A percentile compares a stretch with the other conserved stretches of the same genome.
phyloP scores from a whole-genome alignment of 345 rosid genomes.

The Gossypium australe region DNA sequence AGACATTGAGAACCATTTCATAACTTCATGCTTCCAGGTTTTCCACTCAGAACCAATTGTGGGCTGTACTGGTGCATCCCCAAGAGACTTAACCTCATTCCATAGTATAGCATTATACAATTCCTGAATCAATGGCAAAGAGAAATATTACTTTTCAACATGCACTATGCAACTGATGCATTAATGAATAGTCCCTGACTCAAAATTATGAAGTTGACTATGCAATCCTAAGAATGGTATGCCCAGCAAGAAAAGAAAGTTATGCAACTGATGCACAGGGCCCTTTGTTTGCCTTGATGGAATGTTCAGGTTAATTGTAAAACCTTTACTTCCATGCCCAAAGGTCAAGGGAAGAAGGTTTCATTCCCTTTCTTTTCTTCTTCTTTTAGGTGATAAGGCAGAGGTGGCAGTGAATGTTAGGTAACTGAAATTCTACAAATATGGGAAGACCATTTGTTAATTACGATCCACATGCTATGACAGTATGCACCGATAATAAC shows the following conservation, averaged over 20 bases:
- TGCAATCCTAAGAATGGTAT: background rate
- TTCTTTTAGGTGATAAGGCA: background rate
- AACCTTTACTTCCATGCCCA: background rate
- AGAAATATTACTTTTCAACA: background rate
- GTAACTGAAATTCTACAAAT: background rate
- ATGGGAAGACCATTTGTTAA: background rate
- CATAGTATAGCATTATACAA: constrained; percentile 64
- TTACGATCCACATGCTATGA: background rate
- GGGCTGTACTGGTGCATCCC: constrained; percentile 60
- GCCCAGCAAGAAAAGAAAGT: background rate
- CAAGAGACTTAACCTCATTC: constrained; percentile 69
- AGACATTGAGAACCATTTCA: constrained; percentile 74
- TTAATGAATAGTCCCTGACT: background rate
- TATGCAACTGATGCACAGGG: background rate
- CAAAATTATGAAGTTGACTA: background rate
- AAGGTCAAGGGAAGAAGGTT: background rate
- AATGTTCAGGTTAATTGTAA: too few species aligned
- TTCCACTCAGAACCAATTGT: constrained; percentile 85
- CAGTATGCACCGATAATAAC: background rate
- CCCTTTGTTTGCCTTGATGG: background rate
- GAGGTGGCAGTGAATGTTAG: background rate
- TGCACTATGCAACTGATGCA: background rate
- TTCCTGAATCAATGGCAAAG: constrained; percentile 48
- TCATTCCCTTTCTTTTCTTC: background rate
- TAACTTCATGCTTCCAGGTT: constrained; percentile 95